Evolutionary conservation across 2,329 filamentous ascomycete species (phyloP), one percentile per base, ranked within the genome.

Genomic region (Arthrobotrys sinensis): DNA sequence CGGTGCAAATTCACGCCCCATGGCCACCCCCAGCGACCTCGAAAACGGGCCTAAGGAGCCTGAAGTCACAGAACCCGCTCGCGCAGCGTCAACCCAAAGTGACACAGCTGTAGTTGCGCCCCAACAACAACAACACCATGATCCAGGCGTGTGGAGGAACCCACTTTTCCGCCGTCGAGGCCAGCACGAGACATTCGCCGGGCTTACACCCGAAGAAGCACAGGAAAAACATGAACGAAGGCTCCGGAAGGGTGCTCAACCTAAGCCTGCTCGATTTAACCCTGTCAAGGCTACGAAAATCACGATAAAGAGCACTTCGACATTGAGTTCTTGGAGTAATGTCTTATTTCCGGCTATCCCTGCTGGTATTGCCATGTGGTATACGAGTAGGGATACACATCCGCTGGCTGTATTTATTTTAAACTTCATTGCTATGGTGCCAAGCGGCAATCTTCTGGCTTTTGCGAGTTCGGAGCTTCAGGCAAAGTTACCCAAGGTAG

Each of bases 371-470:
- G 72, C 65, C 4, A 24, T 70, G 36, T 70, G 66, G 64, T 76
- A 69, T 28, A 70, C 66, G 4, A 63, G 38, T 4, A 52, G 72
- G 34, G 72, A 76, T 40, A 43, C 67, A 38, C 40, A 63, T 40
- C 72, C 64, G 11, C 34, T 76, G n/a, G 72, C 72, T 12, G 66
- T 76, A 6, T 76, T 76, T 40, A 55, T 70, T 10, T 24, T 70
- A 19, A 76, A 76, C 24, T 76, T 67, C 21, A 34, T 76, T 43
- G 72, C 72, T 7, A 76, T 76, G 72, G 60, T 76, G 24, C 72
- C 72, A 1, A 45, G 32, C 34, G 72, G 64, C 19, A 76, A 76
- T 34, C 48, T 69, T 24, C 38, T 76, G 55, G 55, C 72, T 24
- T 76, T 76, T 62, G 64, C 72, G 12, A 70, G 64, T 45, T n/a